A percentile compares a stretch with the other conserved stretches of the same genome.
Conservation (phyloP, 2,329 filamentous ascomycete genomes). For the Claviceps quebecensis region DNA sequence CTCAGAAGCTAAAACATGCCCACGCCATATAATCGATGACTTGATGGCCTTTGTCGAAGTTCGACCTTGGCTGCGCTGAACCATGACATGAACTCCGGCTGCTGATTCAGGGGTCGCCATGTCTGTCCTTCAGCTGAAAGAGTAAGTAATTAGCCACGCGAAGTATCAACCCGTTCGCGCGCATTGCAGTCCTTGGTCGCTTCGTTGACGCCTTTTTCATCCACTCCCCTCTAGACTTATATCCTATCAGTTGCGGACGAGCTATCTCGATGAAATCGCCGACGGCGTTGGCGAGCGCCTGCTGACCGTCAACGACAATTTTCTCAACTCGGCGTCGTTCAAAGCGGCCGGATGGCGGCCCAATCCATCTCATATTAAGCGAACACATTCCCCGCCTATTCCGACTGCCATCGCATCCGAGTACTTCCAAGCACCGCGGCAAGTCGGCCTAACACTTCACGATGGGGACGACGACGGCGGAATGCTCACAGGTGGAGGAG, state of each 20-base stretch:
- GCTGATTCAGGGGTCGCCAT: slow-evolving; percentile 10
- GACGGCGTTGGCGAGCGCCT: slow-evolving; percentile 76
- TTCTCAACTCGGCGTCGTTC: slow-evolving; percentile 69
- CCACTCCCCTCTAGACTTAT: slow-evolving; percentile 48
- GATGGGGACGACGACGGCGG: slow-evolving; percentile 61
- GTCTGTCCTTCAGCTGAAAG: slow-evolving; percentile 26
- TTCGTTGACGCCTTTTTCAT: neutral
- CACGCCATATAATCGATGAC: no score
- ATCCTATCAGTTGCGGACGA: slow-evolving; percentile 67
- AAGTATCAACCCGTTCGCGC: neutral
- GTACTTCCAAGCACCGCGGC: slow-evolving; percentile 63
- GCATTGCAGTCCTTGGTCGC: neutral
- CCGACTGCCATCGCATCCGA: slow-evolving; percentile 70
- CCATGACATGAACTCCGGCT: neutral
- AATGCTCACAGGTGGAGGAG: slow-evolving; percentile 53
- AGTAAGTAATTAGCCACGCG: slow-evolving; percentile 14
- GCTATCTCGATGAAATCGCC: slow-evolving; percentile 66
- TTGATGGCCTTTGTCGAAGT: neutral
- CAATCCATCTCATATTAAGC: slow-evolving; percentile 61
- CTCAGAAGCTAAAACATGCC: no score
- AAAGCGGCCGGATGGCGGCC: slow-evolving; percentile 70
- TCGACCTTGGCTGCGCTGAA: neutral
- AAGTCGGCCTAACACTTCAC: slow-evolving; percentile 48
- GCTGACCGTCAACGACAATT: slow-evolving; percentile 65
- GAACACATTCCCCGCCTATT: slow-evolving; percentile 75